phyloP scores from a whole-genome alignment of 352 stramenopile genomes.

The Phytophthora ohioensis region DNA sequence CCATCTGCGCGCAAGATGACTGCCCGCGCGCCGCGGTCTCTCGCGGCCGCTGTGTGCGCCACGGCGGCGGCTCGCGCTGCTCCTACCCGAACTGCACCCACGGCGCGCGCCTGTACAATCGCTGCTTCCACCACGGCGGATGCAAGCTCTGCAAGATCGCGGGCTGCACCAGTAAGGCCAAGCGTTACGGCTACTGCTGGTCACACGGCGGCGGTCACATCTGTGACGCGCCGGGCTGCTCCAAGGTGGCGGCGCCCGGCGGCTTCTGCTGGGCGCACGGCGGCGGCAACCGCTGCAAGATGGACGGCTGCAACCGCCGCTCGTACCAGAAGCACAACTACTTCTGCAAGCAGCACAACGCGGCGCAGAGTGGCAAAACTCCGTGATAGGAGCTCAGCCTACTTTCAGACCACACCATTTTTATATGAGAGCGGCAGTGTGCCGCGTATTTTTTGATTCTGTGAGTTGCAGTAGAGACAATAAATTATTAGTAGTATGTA shows the following conservation, averaged over 20 bases:
- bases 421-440: slow-evolving; percentile 25
- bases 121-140: slow-evolving; percentile 73
- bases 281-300: slow-evolving; percentile 74
- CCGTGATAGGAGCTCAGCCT: slow-evolving; percentile 31
- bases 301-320: slow-evolving; percentile 73
- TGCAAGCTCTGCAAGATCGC: slow-evolving; percentile 72
- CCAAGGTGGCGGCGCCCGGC: slow-evolving; percentile 70
- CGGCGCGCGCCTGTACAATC: slow-evolving; percentile 66
- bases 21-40: slow-evolving; percentile 64
- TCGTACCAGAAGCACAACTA: slow-evolving; percentile 78
- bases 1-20: slow-evolving; percentile 63
- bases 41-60: slow-evolving; percentile 59
- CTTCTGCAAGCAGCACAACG: slow-evolving; percentile 75
- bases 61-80: slow-evolving; percentile 64
- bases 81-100: slow-evolving; percentile 69
- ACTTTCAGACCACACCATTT: slow-evolving; percentile 2
- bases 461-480: slow-evolving; percentile 31
- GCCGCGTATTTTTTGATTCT: slow-evolving; percentile 25
- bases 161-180: slow-evolving; percentile 73
- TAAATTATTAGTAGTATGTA: slow-evolving; percentile 36
- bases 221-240: slow-evolving; percentile 58
- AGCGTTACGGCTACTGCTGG: slow-evolving; percentile 81
- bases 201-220: slow-evolving; percentile 72
- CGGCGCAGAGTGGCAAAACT: slow-evolving; percentile 8
- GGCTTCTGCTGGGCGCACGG: slow-evolving; percentile 80